These are phyloP conservation scores for Fusarium verticillioides DNA, from an alignment of 2,329 filamentous ascomycete species.

Conservation along the genomic window DNA sequence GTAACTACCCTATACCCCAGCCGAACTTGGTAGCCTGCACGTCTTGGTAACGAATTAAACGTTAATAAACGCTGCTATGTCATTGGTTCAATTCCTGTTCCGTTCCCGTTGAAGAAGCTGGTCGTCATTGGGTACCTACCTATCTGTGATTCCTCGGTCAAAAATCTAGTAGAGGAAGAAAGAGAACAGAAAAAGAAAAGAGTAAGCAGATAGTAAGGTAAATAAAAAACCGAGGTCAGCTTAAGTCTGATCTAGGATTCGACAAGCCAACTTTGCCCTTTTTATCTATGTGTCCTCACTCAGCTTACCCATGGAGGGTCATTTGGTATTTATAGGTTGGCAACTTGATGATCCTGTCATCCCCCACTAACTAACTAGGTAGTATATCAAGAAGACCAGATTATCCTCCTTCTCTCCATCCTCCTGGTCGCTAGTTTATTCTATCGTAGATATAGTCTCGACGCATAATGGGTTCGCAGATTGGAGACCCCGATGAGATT, in stretches of 20 bases:
- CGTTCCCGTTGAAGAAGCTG: conserved; percentile 10
- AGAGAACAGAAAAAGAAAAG: background rate
- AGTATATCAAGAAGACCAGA: conserved; percentile 3
- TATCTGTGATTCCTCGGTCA: background rate
- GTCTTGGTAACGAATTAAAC: conserved; percentile 2
- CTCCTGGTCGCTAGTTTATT: background rate
- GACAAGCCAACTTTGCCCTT: background rate
- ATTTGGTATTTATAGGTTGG: background rate
- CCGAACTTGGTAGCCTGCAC: background rate
- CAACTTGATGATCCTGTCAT: conserved; percentile 10
- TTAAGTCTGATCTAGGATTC: background rate
- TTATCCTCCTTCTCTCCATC: background rate
- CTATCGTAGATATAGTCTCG: background rate
- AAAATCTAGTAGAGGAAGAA: background rate
- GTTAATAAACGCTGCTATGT: background rate
- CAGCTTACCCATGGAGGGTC: conserved; percentile 16
- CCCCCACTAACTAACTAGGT: conserved; percentile 2
- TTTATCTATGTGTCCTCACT: conserved; percentile 19
- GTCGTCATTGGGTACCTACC: background rate
- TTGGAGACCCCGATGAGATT: conserved; percentile 59
- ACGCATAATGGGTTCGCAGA: conserved; percentile 50
- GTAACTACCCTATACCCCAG: conserved; percentile 20
- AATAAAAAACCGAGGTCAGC: background rate
- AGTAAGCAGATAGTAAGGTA: background rate
- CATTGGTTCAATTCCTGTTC: background rate